Base-by-base conservation (phyloP, 1,284 basidiomycete genomes). In the Omphalotus olearius region DNA sequence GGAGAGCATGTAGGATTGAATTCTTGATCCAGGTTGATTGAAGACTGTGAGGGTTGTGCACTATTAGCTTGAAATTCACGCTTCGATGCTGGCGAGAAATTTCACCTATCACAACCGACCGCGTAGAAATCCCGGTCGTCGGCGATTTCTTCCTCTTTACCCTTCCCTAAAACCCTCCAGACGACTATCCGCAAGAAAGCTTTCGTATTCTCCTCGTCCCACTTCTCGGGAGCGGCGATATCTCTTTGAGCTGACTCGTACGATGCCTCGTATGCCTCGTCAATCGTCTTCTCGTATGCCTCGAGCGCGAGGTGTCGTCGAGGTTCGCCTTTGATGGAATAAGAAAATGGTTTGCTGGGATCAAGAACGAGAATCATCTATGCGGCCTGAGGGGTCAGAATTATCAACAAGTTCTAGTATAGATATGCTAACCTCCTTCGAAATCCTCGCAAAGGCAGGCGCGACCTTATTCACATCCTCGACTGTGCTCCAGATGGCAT, bases 21-120 rank as follows among this genome's bases (percentile, higher is more conserved):
- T 70, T 70, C 6, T 70, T 65, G 23, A 76, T 73, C 62, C 69
- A 69, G 0, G 69, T 72, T 3, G 70, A 75, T 56, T 71, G 70
- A 20, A 75, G 53, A 57, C 76, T 76, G 23, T 4, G 38, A 49
- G 4, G 10, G 26, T 9, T n/a, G 10, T 28, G 6, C 9, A 5
- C 20, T 28, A 5, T 23, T 5, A 23, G 23, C 23, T 23, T 5
- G n/a, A 23, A 23, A 23, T 5, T 23, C 23, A 5, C 23, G 5
- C 23, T n/a, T 14, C 10, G 3, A 14, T 4, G 4, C n/a, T 10
- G 30, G n/a, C n/a, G 30, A 28, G 43, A 13, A 10, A 28, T 25
- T 54, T n/a, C 44, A 73, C 74, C 73, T 75, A 53, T 76, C 74
- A 41, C 72, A 72, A 14, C 75, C 75, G 48, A 60, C 56, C 33